These are phyloP conservation scores for Fraxinus nigra DNA, from an alignment of 305 asterid genomes.

Conservation along the genomic window DNA sequence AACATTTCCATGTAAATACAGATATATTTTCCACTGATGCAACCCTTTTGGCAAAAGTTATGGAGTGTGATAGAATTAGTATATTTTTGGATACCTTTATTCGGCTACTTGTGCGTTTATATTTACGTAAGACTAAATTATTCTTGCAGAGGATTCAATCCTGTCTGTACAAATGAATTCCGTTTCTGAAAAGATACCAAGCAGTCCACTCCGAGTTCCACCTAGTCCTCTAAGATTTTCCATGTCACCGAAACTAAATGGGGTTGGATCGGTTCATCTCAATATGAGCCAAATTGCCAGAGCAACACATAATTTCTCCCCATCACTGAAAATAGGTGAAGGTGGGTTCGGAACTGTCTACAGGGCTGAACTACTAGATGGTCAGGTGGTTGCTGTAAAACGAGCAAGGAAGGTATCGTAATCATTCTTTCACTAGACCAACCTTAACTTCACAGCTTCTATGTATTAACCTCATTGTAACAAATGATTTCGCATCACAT, in stretches of 20 bases:
- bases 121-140: slow-evolving; percentile 18
- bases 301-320: slow-evolving; percentile 80
- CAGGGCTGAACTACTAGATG: slow-evolving; percentile 73
- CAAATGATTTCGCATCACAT: background rate
- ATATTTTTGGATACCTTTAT: background rate
- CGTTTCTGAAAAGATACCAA: slow-evolving; percentile 45
- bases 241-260: slow-evolving; percentile 78
- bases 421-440: slow-evolving; percentile 10
- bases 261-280: slow-evolving; percentile 85
- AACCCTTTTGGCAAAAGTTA: background rate
- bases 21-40: background rate
- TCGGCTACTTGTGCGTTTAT: background rate
- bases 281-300: slow-evolving; percentile 59
- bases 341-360: slow-evolving; percentile 96
- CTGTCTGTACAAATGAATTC: slow-evolving; percentile 59
- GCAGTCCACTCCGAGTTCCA: slow-evolving; percentile 80
- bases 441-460: slow-evolving; percentile 2
- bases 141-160: slow-evolving; percentile 58
- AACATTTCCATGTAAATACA: background rate
- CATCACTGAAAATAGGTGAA: slow-evolving; percentile 65
- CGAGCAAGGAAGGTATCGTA: slow-evolving; percentile 81
- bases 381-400: slow-evolving; percentile 79
- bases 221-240: slow-evolving; percentile 93
- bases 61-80: background rate
- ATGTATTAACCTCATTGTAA: background rate